Conservation (phyloP, 441 rosid genomes). For the Arabidopsis lyrata region DNA sequence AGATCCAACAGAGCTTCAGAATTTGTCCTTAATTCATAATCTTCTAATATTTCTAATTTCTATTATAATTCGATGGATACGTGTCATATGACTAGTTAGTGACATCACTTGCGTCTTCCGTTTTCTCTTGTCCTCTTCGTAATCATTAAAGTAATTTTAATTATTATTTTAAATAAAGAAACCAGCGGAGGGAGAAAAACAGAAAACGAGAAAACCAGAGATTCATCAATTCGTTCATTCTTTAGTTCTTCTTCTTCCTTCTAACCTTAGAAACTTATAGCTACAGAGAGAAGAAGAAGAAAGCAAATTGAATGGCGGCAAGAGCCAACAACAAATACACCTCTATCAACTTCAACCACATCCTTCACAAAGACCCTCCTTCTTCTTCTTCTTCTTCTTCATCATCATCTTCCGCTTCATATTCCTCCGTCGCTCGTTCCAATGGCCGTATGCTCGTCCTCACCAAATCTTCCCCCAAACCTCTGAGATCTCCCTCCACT, state of each 20-base stretch:
- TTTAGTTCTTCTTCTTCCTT: conserved; percentile 20
- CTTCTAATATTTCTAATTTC: too few relatives aligned
- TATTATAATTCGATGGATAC: neutral
- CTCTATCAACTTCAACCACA: conserved; percentile 74
- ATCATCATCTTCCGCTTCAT: conserved; percentile 45
- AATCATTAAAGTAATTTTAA: conserved; percentile 28
- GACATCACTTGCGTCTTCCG: conserved; percentile 38
- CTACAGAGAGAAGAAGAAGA: conserved; percentile 1
- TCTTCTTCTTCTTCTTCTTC: conserved; percentile 38
- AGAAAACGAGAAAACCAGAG: conserved; percentile 13
- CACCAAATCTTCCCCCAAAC: conserved; percentile 66
- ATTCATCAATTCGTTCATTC: conserved; percentile 7
- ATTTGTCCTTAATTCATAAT: too few relatives aligned
- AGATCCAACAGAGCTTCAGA: neutral
- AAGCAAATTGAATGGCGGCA: conserved; percentile 85
- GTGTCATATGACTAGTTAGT: conserved; percentile 29
- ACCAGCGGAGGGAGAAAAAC: conserved; percentile 2
- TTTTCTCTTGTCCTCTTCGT: conserved; percentile 28
- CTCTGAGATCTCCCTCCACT: conserved; percentile 37
- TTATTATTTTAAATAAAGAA: conserved; percentile 17
- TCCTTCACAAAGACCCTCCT: conserved; percentile 61
- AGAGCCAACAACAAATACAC: conserved; percentile 69
- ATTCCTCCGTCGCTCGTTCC: conserved; percentile 54
- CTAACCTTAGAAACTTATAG: neutral
- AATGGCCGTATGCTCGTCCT: conserved; percentile 92